Conservation (phyloP, 2,329 filamentous ascomycete species). For the Paraconiothyrium brasiliense region DNA sequence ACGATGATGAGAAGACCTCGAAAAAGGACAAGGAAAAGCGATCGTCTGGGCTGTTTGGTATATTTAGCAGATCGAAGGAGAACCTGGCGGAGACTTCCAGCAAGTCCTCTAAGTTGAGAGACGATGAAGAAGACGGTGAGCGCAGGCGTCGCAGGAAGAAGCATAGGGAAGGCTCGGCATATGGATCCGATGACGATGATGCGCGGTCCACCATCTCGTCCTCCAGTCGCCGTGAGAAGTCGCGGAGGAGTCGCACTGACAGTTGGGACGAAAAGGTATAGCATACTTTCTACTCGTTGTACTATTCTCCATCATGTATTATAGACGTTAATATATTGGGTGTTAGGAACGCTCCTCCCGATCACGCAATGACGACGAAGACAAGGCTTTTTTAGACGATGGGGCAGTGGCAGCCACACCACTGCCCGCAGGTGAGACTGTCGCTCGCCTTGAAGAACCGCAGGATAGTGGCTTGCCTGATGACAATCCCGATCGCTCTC, state of each 20-base stretch:
- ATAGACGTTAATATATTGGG: slow-evolving; percentile 24
- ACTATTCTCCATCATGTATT: slow-evolving; percentile 28
- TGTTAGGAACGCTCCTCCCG: slow-evolving; percentile 43
- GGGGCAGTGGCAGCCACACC: slow-evolving; percentile 66
- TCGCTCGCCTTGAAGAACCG: slow-evolving; percentile 27
- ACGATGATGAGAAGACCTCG: slow-evolving; percentile 50
- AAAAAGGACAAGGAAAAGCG: slow-evolving; percentile 54
- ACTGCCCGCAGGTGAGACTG: slow-evolving; percentile 53
- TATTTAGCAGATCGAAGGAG: slow-evolving; percentile 58
- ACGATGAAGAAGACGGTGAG: slow-evolving; percentile 54
- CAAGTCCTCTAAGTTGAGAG: slow-evolving; percentile 45
- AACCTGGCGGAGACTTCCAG: slow-evolving; percentile 42
- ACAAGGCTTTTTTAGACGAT: slow-evolving; percentile 71
- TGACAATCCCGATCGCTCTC: slow-evolving; percentile 43
- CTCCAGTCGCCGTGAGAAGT: slow-evolving; percentile 52
- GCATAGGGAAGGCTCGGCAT: slow-evolving; percentile 51
- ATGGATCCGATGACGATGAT: slow-evolving; percentile 52
- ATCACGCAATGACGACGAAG: slow-evolving; percentile 47
- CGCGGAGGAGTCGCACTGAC: slow-evolving; percentile 48
- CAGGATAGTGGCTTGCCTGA: slow-evolving; percentile 42
- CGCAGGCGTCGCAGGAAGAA: slow-evolving; percentile 58
- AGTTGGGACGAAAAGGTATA: slow-evolving; percentile 51
- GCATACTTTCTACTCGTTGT: slow-evolving; percentile 42
- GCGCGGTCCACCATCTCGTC: slow-evolving; percentile 45
- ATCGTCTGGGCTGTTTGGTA: slow-evolving; percentile 56